A percentile compares a stretch with the other conserved stretches of the same genome.
Conservation (phyloP, 768 basidiomycete genomes). For the Leccinum subgranulosum region DNA sequence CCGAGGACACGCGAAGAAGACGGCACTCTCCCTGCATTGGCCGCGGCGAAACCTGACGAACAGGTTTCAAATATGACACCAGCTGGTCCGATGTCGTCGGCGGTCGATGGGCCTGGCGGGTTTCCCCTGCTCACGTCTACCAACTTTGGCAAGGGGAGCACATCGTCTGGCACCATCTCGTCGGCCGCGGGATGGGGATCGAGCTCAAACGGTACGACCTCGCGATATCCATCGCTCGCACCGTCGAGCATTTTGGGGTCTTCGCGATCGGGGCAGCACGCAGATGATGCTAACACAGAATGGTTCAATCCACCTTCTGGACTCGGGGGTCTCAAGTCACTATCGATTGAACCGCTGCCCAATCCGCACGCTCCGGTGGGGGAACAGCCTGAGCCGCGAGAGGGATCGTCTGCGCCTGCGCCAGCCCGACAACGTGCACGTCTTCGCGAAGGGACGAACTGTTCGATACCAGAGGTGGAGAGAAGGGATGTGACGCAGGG, state of each 20-base stretch:
- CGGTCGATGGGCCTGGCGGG: neutral
- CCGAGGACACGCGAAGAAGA: neutral
- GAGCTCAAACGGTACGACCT: conserved; percentile 13
- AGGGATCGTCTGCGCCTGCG: neutral
- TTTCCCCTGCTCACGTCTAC: conserved; percentile 26
- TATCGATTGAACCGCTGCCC: conserved; percentile 11
- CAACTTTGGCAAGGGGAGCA: conserved; percentile 23
- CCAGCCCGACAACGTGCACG: conserved; percentile 14
- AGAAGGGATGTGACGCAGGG: conserved; percentile 15
- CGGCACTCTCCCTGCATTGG: neutral
- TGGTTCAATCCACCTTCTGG: conserved; percentile 27
- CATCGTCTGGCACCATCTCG: conserved; percentile 17
- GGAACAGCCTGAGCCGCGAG: conserved; percentile 1
- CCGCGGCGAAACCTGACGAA: conserved; percentile 3
- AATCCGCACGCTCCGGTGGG: conserved; percentile 26
- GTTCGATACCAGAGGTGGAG: conserved; percentile 24
- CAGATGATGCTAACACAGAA: conserved; percentile 17
- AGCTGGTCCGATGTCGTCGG: conserved; percentile 9
- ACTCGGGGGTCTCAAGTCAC: conserved; percentile 15
- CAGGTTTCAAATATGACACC: conserved; percentile 7
- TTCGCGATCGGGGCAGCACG: conserved; percentile 5
- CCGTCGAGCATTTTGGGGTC: conserved; percentile 14
- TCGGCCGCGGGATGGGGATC: conserved; percentile 15
- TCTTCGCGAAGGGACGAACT: conserved; percentile 16
- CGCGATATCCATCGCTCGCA: conserved; percentile 30